A percentile compares a stretch with the other conserved stretches of the same genome.
Conservation (phyloP, 768 basidiomycete species). For the Suillus luteus region DNA sequence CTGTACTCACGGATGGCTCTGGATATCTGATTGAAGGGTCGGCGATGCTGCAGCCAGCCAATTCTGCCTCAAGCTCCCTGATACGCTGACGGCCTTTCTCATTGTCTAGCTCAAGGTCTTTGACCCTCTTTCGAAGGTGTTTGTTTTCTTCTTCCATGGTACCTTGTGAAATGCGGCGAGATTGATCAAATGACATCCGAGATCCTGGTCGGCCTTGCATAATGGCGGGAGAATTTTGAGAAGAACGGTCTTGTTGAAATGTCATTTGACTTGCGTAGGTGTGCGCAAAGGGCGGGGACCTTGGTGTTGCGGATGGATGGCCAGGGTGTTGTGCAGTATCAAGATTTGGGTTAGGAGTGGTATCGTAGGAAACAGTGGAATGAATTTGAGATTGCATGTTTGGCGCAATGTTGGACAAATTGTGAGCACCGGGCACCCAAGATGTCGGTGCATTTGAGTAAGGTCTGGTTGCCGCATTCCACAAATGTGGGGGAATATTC, state of each 20-base stretch:
- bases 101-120: constrained; percentile 64
- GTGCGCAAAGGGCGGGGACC: constrained; percentile 12
- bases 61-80: constrained; percentile 48
- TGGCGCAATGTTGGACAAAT: constrained; percentile 5
- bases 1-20: constrained; percentile 22
- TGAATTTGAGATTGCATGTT: constrained; percentile 28
- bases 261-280: constrained; percentile 12
- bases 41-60: constrained; percentile 34
- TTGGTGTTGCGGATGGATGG: constrained; percentile 22
- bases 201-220: constrained; percentile 24
- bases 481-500: constrained; percentile 38
- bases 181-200: constrained; percentile 29
- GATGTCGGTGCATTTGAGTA: constrained; percentile 16
- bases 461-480: constrained; percentile 27
- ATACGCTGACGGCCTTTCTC: constrained; percentile 50
- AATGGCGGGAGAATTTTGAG: background rate
- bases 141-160: constrained; percentile 52
- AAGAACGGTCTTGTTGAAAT: constrained; percentile 9
- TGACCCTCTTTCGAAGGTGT: constrained; percentile 56
- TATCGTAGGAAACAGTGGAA: constrained; percentile 28
- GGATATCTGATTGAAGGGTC: constrained; percentile 2
- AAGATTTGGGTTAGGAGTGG: constrained; percentile 21
- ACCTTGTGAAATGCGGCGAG: constrained; percentile 27
- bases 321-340: constrained; percentile 23
- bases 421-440: constrained; percentile 14